These are phyloP conservation scores for Trichophyton equinum DNA, from an alignment of 2,329 filamentous ascomycete species.

Conservation along the genomic window DNA sequence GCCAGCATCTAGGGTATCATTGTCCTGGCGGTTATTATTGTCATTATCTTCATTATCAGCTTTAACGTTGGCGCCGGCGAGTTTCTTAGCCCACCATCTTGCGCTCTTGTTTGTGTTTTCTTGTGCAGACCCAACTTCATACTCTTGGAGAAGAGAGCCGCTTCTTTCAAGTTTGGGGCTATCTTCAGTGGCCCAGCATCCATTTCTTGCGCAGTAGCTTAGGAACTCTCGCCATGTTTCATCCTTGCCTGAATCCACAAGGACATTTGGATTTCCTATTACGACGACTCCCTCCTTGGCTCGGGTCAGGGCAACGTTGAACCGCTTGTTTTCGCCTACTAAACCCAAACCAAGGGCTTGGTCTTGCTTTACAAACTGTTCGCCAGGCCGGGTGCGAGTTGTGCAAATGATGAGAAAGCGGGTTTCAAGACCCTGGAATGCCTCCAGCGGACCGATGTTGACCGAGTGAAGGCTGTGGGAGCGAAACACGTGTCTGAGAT, in stretches of 20 bases:
- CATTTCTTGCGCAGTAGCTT: constrained; percentile 29
- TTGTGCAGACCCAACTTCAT: not conserved
- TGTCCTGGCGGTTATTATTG: not conserved
- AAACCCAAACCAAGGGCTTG: constrained; percentile 22
- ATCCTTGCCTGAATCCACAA: constrained; percentile 22
- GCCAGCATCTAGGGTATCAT: not conserved
- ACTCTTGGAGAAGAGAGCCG: not conserved
- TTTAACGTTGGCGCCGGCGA: constrained; percentile 2
- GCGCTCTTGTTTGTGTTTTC: not conserved
- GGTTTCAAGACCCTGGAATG: constrained; percentile 36
- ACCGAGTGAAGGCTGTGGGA: constrained; percentile 23
- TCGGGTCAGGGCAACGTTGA: constrained; percentile 36
- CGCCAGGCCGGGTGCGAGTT: constrained; percentile 22
- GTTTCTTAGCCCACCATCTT: constrained; percentile 1
- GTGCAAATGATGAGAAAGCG: constrained; percentile 35
- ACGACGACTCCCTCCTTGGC: constrained; percentile 33
- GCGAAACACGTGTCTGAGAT: constrained; percentile 28
- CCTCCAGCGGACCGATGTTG: constrained; percentile 36
- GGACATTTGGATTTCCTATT: constrained; percentile 29
- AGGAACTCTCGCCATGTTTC: constrained; percentile 28
- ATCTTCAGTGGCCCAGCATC: constrained; percentile 19
- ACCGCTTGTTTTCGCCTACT: constrained; percentile 27
- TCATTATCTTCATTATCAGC: constrained; percentile 6
- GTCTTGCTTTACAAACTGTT: constrained; percentile 15
- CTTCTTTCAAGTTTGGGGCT: not conserved